These are phyloP conservation scores for Colletotrichum camelliae DNA, from an alignment of 2,329 filamentous ascomycete species.

Conservation along the genomic window DNA sequence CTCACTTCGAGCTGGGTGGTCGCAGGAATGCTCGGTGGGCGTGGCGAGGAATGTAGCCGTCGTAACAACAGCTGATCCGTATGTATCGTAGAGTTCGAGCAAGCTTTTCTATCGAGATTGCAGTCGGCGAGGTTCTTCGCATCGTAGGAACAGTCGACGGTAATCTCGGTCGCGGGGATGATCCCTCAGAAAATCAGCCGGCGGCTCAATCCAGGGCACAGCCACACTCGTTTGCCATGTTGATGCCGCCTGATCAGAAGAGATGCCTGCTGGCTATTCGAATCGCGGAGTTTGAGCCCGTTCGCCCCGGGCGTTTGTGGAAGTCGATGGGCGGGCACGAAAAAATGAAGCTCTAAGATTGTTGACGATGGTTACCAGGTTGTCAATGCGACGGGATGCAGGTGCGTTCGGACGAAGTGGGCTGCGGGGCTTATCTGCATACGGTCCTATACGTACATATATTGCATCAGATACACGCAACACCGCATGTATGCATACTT, in stretches of 20 bases:
- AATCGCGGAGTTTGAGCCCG: not conserved
- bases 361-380: not conserved
- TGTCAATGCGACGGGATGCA: not conserved
- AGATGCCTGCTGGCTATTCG: not conserved
- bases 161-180: constrained; percentile 3
- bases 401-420: not conserved
- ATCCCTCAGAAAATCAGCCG: not conserved
- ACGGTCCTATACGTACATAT: fast-evolving
- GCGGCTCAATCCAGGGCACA: not conserved
- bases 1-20: not conserved
- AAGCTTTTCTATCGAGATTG: not conserved
- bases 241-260: not conserved
- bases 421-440: not conserved
- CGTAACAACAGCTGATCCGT: not conserved
- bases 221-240: not conserved
- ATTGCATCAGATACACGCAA: fast-evolving
- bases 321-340: not conserved
- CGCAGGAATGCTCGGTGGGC: not conserved
- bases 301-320: not conserved
- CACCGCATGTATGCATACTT: fast-evolving
- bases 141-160: not conserved
- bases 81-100: not conserved
- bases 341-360: not conserved
- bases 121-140: not conserved
- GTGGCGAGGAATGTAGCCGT: not conserved